A percentile compares a stretch with the other conserved stretches of the same genome.
phyloP scores from a whole-genome alignment of 441 rosid genomes.

The Erodium moschatum region DNA sequence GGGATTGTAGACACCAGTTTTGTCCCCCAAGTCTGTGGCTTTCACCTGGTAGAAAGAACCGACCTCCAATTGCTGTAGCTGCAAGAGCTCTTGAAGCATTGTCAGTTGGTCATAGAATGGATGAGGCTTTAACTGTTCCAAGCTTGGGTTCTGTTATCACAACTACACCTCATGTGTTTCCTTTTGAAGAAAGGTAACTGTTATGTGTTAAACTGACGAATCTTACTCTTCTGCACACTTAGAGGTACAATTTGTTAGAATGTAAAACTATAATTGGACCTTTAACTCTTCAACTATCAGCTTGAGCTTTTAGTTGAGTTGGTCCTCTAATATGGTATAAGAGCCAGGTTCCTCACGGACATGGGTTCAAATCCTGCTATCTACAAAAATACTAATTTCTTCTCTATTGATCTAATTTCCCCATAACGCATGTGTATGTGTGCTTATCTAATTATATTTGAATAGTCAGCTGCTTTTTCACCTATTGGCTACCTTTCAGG shows the following conservation, averaged over 20 bases:
- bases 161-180: constrained; percentile 77
- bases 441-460: not conserved
- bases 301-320: no score
- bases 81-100: constrained; percentile 77
- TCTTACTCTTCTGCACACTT: not conserved
- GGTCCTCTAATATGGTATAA: no score
- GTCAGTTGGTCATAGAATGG: constrained; percentile 37
- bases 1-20: constrained; percentile 88
- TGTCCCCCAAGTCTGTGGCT: constrained; percentile 89
- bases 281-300: no score
- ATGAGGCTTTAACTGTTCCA: constrained; percentile 41
- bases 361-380: no score
- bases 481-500: no score
- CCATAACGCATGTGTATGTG: not conserved
- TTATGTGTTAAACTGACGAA: constrained; percentile 9
- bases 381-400: no score
- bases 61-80: constrained; percentile 85
- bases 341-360: no score
- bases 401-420: no score
- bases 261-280: no score
- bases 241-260: no score
- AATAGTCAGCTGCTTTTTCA: no score
- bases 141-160: constrained; percentile 68
- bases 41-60: constrained; percentile 74
- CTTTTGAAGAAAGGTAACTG: constrained; percentile 90